phyloP scores from a whole-genome alignment of 805 yeast species.

The Torulaspora franciscae region DNA sequence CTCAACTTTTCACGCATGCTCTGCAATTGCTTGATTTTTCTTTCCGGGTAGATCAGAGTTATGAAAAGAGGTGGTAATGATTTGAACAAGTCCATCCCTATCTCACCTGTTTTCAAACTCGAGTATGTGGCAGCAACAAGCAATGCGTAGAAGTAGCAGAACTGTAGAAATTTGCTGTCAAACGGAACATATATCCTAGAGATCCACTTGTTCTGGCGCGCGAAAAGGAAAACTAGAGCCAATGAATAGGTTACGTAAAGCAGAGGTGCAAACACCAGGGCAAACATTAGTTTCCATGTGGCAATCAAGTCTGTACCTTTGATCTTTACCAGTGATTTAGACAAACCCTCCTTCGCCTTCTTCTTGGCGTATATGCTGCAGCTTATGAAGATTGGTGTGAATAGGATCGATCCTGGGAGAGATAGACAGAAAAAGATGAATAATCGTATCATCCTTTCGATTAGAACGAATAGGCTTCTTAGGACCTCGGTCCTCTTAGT shows the following conservation, averaged over 20 bases:
- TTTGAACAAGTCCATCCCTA: constrained; percentile 80
- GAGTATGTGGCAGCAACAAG: constrained; percentile 77
- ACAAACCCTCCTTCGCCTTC: constrained; percentile 75
- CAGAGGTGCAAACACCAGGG: constrained; percentile 79
- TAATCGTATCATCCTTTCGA: constrained; percentile 50
- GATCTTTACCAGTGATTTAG: constrained; percentile 86
- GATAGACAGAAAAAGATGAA: constrained; percentile 53
- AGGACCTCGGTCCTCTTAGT: constrained; percentile 43
- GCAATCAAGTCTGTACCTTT: constrained; percentile 89
- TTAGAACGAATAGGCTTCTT: constrained; percentile 45
- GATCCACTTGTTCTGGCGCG: constrained; percentile 23
- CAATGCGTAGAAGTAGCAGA: constrained; percentile 49
- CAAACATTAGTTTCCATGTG: constrained; percentile 88
- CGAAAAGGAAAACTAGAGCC: constrained; percentile 35
- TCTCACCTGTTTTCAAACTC: constrained; percentile 84
- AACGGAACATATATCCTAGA: constrained; percentile 35
- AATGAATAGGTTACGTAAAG: constrained; percentile 72
- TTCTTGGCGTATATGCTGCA: constrained; percentile 63
- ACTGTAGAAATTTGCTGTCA: constrained; percentile 25
- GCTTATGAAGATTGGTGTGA: constrained; percentile 78
- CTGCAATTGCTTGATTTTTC: constrained; percentile 49
- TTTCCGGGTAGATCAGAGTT: constrained; percentile 39
- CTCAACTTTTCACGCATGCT: constrained; percentile 56
- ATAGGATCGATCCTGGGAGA: constrained; percentile 78
- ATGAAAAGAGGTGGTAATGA: constrained; percentile 67